Evolutionary conservation across 805 yeast genomes (phyloP), one percentile per base, ranked within the genome.

Genomic region (Saturnispora diversa): DNA sequence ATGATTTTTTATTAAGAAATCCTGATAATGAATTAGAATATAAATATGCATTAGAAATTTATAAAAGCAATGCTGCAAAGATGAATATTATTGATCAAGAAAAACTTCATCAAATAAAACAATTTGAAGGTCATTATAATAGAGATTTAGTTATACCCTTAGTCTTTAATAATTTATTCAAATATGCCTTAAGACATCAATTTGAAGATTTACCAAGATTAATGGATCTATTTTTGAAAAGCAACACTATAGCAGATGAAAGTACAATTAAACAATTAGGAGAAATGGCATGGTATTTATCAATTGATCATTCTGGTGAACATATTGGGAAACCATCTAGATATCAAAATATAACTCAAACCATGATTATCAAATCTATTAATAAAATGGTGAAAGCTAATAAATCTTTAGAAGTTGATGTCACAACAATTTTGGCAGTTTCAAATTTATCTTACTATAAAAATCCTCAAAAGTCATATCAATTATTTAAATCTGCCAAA

Each of bases 221-320:
- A 6, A 29, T 55, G 12, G 50, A 47, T 23, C 31, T 45, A 4
- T 56, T 37, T 31, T 37, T 55, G 10, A 35, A 40, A 17, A 39
- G 48, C 13, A 41, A 45, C 32, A 41, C 40, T 23, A 32, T 42
- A 6, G 42, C 44, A 22, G 40, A 46, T 7, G 34, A 37, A 6
- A 44, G 40, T 13, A 28, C 51, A 10, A 19, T 54, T 10, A 46
- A 41, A 6, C 62, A 58, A 33, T 38, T 57, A 2, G 44, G 53
- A 27, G 62, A 59, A 41, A 44, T 56, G 20, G 44, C 59, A 7
- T 59, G 64, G 64, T 33, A 45, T 11, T 44, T 57, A 10, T 50
- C 62, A 6, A 38, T 53, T 24, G 63, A 59, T 36, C 48, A 53
- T 23, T 46, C 62, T 1, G 59, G 59, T 9, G 58, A 53, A 25